phyloP scores from a whole-genome alignment of 106 monocot genomes.

The Iris macrosiphon region DNA sequence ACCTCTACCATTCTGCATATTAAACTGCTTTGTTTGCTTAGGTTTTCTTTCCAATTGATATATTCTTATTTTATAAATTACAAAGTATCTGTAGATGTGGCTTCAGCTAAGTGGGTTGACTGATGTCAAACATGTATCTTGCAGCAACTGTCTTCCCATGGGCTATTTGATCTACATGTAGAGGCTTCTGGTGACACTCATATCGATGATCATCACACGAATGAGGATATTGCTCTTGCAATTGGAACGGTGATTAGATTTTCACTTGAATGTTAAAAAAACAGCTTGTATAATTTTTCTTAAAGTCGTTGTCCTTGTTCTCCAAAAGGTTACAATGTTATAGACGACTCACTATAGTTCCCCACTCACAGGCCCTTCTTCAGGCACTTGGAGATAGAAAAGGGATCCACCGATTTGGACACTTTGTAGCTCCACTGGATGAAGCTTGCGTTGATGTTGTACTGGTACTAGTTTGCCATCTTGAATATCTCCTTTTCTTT shows the following conservation, averaged over 20 bases:
- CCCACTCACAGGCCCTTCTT: constrained; percentile 56
- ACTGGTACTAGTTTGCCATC: constrained; percentile 76
- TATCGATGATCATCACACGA: constrained; percentile 97
- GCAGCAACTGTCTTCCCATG: constrained; percentile 96
- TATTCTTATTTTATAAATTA: no score
- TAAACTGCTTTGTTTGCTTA: no score
- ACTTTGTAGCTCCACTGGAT: constrained; percentile 91
- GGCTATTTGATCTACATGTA: constrained; percentile 77
- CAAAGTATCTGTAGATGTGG: no score
- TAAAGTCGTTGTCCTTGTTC: no score
- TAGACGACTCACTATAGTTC: not conserved
- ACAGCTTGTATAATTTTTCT: no score
- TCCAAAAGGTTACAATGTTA: no score
- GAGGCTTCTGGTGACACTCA: constrained; percentile 86
- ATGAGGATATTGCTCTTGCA: constrained; percentile 97
- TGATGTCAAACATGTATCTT: constrained; percentile 8
- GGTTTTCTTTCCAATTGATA: no score
- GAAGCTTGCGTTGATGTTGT: constrained; percentile 92
- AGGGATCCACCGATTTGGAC: constrained; percentile 91
- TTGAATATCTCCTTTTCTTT: no score
- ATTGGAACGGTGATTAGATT: constrained; percentile 68
- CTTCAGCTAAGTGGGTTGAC: not conserved
- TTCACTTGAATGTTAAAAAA: no score
- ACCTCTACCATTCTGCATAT: no score
- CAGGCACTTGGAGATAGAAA: constrained; percentile 95